A percentile compares a stretch with the other conserved stretches of the same genome.
phyloP scores from a whole-genome alignment of 257 asterid genomes.

The Cinchona pubescens region DNA sequence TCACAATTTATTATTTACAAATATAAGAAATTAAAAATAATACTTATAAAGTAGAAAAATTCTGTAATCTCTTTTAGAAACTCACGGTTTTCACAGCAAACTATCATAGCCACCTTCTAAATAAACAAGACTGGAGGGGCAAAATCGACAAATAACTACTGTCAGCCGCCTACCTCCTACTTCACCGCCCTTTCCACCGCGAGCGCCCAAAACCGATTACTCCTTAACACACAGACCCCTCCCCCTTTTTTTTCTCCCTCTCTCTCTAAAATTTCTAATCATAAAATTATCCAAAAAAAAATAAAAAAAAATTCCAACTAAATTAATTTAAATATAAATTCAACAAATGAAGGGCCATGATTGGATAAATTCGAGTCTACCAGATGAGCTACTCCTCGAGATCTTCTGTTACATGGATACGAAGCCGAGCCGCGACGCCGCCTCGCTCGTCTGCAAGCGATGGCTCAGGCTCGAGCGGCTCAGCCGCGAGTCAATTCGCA shows the following conservation, averaged over 20 bases:
- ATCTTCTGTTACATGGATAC: constrained; percentile 51
- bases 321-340: not conserved
- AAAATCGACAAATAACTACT: not conserved
- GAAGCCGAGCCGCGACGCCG: constrained; percentile 64
- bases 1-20: no score
- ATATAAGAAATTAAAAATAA: no score
- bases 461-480: constrained; percentile 86
- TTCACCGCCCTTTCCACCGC: not conserved
- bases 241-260: not conserved
- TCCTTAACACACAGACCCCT: not conserved
- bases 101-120: no score
- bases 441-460: constrained; percentile 76
- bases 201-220: not conserved
- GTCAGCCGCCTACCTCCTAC: not conserved
- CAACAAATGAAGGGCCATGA: constrained; percentile 52
- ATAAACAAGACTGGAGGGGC: not conserved
- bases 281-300: not conserved
- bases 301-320: no score
- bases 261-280: not conserved
- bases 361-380: constrained; percentile 52
- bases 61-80: no score
- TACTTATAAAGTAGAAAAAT: no score
- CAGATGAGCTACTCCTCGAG: constrained; percentile 68
- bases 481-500: constrained; percentile 62
- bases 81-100: no score